Base-by-base conservation (phyloP, 371 early-diverging fungal genomes). In the Saksenaea vasiformis region DNA sequence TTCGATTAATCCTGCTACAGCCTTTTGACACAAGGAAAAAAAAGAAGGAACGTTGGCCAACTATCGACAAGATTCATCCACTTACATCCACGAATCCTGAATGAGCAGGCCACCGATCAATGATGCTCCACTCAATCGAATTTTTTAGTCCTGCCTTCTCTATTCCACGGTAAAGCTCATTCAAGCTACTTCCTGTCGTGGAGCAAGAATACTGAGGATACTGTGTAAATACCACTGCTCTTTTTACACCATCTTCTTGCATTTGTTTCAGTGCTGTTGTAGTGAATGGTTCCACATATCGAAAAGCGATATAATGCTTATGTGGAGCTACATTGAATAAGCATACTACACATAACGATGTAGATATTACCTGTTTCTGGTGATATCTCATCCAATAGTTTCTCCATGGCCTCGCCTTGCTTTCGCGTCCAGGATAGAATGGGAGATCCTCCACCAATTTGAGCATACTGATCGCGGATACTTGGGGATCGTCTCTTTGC, bases 201-300 rank as follows among this genome's bases (percentile, higher is more conserved):
- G 96, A 92, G 69, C 98, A 96, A 15, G 95, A 94, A 79, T 95
- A 97, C 78, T 98, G 97, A 58, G 97, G 97, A 74, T 98, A 98
- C 71, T 96, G 92, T 0, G 94, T 90, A 59, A 98, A 93, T 1
- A 96, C 97, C 17, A 98, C 83, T 9, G 93, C 97, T 5, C 93
- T 85, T 58, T 85, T 77, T 2, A 96, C 90, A 3, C 92, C 92
- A 70, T 96, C 98, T 11, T 69, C 60, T 53, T 91, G 80, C 90
- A 97, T 95, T 58, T 87, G 73, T 26, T 82, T 62, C 13, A 98
- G 58, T 1, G 96, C 89, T 24, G 85, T 84, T 7, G 82, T 78
- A 1, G 94, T 94, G 58, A 89, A 82, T 24, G 98, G 98, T 22
- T 83, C 73, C 0, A 94, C 92, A 76, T 98, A 98, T 54, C 98